Evolutionary conservation across 306 rosid species (phyloP).

Genomic region (Casuarina equisetifolia): DNA sequence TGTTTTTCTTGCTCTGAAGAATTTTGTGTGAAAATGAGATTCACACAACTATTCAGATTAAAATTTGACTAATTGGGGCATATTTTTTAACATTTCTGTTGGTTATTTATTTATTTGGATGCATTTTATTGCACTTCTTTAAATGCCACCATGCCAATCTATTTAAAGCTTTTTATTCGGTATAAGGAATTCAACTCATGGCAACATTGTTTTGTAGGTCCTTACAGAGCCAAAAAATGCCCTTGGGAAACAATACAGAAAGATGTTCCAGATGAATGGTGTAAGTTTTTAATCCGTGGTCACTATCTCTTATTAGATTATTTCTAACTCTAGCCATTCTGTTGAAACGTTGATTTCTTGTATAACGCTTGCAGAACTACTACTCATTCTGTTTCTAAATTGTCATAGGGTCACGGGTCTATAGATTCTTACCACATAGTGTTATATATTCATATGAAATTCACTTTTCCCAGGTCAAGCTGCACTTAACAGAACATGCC

Average conservation of each 20-base stretch:
- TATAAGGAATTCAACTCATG: conserved; percentile 11
- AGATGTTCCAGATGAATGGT: conserved; percentile 89
- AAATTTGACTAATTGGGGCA: conserved; percentile 4
- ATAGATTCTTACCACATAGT: conserved; percentile 18
- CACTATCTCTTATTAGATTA: conserved; percentile 4
- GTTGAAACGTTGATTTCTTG: conserved; percentile 8
- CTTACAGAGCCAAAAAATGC: conserved; percentile 95
- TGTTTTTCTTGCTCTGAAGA: conserved; percentile 11
- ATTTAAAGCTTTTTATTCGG: conserved; percentile 8
- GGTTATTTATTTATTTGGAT: conserved; percentile 7
- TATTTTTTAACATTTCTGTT: conserved; percentile 4
- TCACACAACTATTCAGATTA: conserved; percentile 3
- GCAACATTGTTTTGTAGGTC: conserved; percentile 50
- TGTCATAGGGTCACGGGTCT: conserved; percentile 16
- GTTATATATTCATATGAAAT: conserved; percentile 6
- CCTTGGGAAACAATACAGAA: conserved; percentile 94
- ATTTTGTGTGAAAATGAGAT: conserved; percentile 6
- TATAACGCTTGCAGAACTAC: conserved; percentile 21
- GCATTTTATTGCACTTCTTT: conserved; percentile 3
- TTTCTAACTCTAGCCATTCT: conserved; percentile 9
- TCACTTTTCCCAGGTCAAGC: conserved; percentile 68
- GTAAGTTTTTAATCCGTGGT: conserved; percentile 46
- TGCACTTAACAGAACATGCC: conserved; percentile 67
- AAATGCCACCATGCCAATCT: conserved; percentile 4
- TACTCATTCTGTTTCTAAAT: conserved; percentile 15